phyloP scores from a whole-genome alignment of 2,329 filamentous ascomycete species.

The Arthroderma sp. region DNA sequence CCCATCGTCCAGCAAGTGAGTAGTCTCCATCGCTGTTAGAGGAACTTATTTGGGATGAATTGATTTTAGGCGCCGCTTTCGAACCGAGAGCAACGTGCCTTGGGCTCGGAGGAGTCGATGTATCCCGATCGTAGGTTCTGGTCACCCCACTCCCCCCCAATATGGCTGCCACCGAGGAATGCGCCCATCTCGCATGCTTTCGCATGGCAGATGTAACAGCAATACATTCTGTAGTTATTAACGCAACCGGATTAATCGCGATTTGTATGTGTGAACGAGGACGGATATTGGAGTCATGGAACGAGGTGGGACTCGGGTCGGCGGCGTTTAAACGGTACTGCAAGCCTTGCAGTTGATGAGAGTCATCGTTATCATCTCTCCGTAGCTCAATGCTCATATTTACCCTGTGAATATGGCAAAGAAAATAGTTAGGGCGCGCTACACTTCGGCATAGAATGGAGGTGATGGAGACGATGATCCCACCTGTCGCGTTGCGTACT shows the following conservation, averaged over 20 bases:
- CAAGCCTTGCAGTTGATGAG: not conserved
- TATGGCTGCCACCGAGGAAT: constrained; percentile 92
- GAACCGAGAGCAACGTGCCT: constrained; percentile 15
- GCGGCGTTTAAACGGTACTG: not conserved
- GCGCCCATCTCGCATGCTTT: constrained; percentile 89
- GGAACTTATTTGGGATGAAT: constrained; percentile 13
- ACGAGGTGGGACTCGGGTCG: not conserved
- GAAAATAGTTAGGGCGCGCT: too few species aligned
- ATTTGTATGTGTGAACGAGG: constrained; percentile 31
- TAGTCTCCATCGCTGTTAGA: constrained; percentile 20
- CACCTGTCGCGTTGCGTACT: too few species aligned
- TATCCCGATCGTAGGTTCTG: constrained; percentile 32
- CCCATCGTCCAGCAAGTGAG: constrained; percentile 70
- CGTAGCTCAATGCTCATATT: constrained; percentile 8
- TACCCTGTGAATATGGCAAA: not conserved
- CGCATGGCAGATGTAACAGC: constrained; percentile 96
- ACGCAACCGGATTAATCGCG: constrained; percentile 75
- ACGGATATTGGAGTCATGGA: too few species aligned
- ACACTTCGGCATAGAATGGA: too few species aligned
- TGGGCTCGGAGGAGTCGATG: constrained; percentile 25
- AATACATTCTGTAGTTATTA: constrained; percentile 98
- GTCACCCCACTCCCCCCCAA: constrained; percentile 54
- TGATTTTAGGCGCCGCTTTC: constrained; percentile 9
- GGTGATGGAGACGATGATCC: too few species aligned
- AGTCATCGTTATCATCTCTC: constrained; percentile 3